Conservation (phyloP, 805 yeast species). For the Nakazawaea anatomiae region DNA sequence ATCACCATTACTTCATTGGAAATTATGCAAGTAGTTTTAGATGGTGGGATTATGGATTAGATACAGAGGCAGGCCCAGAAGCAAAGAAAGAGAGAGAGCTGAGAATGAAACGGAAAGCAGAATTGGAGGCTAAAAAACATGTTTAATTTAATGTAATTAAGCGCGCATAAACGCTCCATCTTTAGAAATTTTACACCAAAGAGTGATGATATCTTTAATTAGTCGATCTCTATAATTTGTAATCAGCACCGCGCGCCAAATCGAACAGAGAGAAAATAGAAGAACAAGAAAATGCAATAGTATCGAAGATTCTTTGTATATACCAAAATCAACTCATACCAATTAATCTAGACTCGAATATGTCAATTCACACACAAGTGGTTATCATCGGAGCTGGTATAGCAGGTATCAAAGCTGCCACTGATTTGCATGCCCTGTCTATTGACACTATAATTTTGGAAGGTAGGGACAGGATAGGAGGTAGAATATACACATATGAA, state of each 20-base stretch:
- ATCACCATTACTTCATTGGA: conserved; percentile 56
- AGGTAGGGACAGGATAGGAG: conserved; percentile 42
- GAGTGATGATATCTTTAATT: no score
- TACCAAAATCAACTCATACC: not conserved
- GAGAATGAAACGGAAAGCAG: conserved; percentile 36
- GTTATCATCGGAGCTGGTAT: conserved; percentile 53
- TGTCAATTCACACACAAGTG: conserved; percentile 17
- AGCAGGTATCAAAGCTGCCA: conserved; percentile 45
- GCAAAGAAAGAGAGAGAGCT: conserved; percentile 43
- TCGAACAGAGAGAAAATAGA: no score
- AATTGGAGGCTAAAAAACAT: conserved; percentile 19
- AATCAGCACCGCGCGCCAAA: no score
- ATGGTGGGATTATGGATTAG: conserved; percentile 49
- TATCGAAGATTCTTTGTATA: no score
- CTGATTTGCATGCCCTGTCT: conserved; percentile 28
- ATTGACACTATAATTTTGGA: conserved; percentile 39
- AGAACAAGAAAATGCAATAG: no score
- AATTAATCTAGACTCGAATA: not conserved
- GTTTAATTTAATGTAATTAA: not conserved
- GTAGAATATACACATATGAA: conserved; percentile 30
- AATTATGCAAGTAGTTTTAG: conserved; percentile 53
- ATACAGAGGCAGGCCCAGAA: conserved; percentile 51
- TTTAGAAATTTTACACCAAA: not conserved
- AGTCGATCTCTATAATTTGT: no score
- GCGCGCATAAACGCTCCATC: not conserved